A percentile compares a stretch with the other conserved stretches of the same genome.
phyloP scores from a whole-genome alignment of 2,329 filamentous ascomycete species.

The Phialemoniopsis sp. region DNA sequence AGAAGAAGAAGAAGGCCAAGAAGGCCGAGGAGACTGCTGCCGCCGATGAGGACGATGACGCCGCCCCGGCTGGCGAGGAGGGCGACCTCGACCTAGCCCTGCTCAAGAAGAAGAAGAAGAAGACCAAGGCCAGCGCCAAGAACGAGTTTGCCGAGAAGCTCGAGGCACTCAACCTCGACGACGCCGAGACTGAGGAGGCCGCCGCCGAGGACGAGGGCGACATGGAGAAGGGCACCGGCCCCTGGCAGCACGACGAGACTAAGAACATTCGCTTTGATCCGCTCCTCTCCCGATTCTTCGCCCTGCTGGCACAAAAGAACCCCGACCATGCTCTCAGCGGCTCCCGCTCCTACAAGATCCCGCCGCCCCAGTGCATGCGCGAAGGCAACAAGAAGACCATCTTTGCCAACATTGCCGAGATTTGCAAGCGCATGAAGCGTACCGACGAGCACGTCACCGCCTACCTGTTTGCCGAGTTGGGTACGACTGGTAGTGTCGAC shows the following conservation, averaged over 20 bases:
- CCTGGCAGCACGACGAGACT: slow-evolving; percentile 81
- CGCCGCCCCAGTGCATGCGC: slow-evolving; percentile 94
- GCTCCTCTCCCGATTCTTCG: slow-evolving; percentile 90
- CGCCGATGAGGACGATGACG: slow-evolving; percentile 40
- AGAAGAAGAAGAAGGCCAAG: slow-evolving; percentile 67
- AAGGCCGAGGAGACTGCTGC: slow-evolving; percentile 48
- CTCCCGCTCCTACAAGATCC: slow-evolving; percentile 97
- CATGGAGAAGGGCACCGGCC: slow-evolving; percentile 81
- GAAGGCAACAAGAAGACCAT: slow-evolving; percentile 99
- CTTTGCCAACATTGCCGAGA: slow-evolving; percentile 98
- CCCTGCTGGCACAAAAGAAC: slow-evolving; percentile 90
- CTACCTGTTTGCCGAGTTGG: slow-evolving; percentile 96
- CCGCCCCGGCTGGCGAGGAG: slow-evolving; percentile 59
- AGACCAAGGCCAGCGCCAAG: slow-evolving; percentile 41
- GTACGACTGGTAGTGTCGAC: slow-evolving; percentile 93
- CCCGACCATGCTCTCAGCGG: slow-evolving; percentile 89
- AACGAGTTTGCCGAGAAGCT: slow-evolving; percentile 23
- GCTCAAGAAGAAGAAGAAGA: slow-evolving; percentile 83
- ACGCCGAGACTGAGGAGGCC: slow-evolving; percentile 52
- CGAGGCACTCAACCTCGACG: slow-evolving; percentile 30
- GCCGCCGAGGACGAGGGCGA: slow-evolving; percentile 60
- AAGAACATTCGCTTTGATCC: slow-evolving; percentile 78
- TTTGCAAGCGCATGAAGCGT: slow-evolving; percentile 99
- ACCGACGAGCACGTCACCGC: slow-evolving; percentile 96
- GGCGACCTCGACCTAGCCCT: slow-evolving; percentile 47